Evolutionary conservation across 169 alveolate genomes (phyloP).

Genomic region (Pseudocohnilembus persalinus): DNA sequence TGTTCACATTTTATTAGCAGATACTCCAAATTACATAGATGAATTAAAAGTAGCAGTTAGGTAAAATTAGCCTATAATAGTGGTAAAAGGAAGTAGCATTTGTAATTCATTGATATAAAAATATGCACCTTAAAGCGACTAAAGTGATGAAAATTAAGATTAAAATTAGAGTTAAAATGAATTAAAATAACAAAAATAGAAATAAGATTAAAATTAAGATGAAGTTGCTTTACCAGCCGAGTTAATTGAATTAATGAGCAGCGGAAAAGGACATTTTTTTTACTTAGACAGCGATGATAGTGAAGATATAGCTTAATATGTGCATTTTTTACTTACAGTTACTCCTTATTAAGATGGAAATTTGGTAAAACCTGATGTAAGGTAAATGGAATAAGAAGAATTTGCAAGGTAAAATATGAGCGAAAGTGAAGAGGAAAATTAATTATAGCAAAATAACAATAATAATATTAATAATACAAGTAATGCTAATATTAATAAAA

Average conservation of each 20-base stretch:
- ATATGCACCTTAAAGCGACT: constrained; percentile 15
- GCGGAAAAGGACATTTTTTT: constrained; percentile 48
- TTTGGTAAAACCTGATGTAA: not conserved
- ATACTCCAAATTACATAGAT: constrained; percentile 44
- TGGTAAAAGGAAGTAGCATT: constrained; percentile 53
- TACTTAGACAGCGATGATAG: constrained; percentile 35
- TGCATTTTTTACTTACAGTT: constrained; percentile 57
- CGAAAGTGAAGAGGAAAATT: not conserved
- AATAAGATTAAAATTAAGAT: constrained; percentile 1
- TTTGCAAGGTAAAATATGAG: not conserved
- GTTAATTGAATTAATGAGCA: constrained; percentile 8
- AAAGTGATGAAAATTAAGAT: constrained; percentile 14
- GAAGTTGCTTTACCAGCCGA: not conserved
- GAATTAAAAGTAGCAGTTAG: constrained; percentile 51
- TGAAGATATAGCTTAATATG: constrained; percentile 61
- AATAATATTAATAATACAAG: not conserved
- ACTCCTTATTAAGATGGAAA: constrained; percentile 27
- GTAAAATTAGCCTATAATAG: constrained; percentile 42
- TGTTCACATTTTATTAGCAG: constrained; percentile 53
- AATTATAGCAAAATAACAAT: not conserved
- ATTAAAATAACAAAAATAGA: not conserved
- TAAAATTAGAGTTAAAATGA: constrained; percentile 25
- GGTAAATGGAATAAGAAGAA: not conserved
- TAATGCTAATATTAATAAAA: not conserved
- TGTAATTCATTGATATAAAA: constrained; percentile 26